Evolutionary conservation across 2,329 filamentous ascomycete genomes (phyloP), one percentile per base, ranked within the genome.

Genomic region (Ascochyta clinopodiicola): DNA sequence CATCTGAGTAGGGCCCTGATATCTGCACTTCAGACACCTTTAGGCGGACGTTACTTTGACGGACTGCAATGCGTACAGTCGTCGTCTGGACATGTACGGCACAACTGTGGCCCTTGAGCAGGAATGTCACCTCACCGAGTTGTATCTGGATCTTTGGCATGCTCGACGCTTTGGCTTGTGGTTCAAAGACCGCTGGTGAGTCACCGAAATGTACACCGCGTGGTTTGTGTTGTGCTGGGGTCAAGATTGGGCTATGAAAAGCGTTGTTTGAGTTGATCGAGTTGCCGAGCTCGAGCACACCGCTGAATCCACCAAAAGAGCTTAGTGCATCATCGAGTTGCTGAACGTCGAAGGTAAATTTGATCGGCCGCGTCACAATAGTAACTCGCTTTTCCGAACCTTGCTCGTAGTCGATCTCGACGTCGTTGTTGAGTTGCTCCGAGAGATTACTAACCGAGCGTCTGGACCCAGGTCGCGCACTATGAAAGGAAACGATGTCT

Each of bases 261-360:
- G 87, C 85, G n/a, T 86, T 83, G 56, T 85, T 89, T 0, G 90
- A 92, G 10, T 88, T 86, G 60, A 96, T 89, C 0, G 94, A 96
- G 56, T 85, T 90, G 59, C 92, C 91, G 72, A 97, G 85, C 66
- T 95, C 96, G 38, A 99, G 79, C 47, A 99, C 89, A 62, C 92
- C 92, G 73, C 93, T 96, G 38, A 99, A 80, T 0, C 95, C 95
- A 32, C 95, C 95, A 75, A 97, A 93, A 82, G 91, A 92, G 51
- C 86, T 86, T 56, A 98, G 87, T 0, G 91, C 91, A 66, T 96
- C 92, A 64, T 98, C 95, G 21, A 98, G 78, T 51, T 86, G 85
- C 60, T 89, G 88, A 15, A 97, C 78, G 69, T 98, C 91, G 36
- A 98, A 77, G 52, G 87, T 84, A 9, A 96, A 73, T 55, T 88